phyloP scores from a whole-genome alignment of 768 basidiomycete species.

The Boletus rufocinnamomeus region DNA sequence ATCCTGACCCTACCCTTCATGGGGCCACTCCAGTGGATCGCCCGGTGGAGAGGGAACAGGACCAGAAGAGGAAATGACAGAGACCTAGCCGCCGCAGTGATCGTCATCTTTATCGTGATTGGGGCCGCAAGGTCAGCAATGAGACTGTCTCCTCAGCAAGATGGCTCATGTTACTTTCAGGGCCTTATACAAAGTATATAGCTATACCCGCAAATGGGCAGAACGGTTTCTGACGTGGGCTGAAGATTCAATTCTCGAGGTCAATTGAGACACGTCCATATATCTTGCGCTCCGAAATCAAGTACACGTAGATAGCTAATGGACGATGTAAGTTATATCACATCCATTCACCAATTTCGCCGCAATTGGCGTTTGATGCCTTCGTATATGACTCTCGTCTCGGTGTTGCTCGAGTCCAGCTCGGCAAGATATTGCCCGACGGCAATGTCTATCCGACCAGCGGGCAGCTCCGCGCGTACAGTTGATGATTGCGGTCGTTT shows the following conservation, averaged over 20 bases:
- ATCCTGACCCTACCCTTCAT: conserved; percentile 63
- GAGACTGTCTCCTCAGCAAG: conserved; percentile 2
- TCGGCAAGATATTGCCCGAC: conserved; percentile 76
- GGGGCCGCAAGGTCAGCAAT: conserved; percentile 60
- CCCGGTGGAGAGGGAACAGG: conserved; percentile 61
- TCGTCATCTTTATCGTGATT: conserved; percentile 58
- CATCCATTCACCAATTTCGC: conserved; percentile 61
- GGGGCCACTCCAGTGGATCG: conserved; percentile 69
- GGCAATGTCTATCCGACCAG: conserved; percentile 70
- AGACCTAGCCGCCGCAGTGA: conserved; percentile 66
- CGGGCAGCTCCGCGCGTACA: conserved; percentile 70
- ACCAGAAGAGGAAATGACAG: conserved; percentile 54
- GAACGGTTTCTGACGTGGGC: conserved; percentile 66
- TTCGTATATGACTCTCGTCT: conserved; percentile 69
- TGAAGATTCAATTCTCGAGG: conserved; percentile 81
- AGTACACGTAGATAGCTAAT: conserved; percentile 19
- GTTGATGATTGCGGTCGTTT: conserved; percentile 68
- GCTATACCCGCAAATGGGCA: conserved; percentile 57
- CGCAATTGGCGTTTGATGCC: conserved; percentile 69
- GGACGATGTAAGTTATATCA: conserved; percentile 4
- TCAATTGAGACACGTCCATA: conserved; percentile 41
- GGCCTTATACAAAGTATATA: conserved; percentile 71
- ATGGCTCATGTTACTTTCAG: conserved; percentile 39
- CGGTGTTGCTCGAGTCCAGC: conserved; percentile 58
- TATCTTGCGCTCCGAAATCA: conserved; percentile 14